Evolutionary conservation across 2,329 filamentous ascomycete species (phyloP), one percentile per base, ranked within the genome.

Genomic region (Leptographium radiaticola): DNA sequence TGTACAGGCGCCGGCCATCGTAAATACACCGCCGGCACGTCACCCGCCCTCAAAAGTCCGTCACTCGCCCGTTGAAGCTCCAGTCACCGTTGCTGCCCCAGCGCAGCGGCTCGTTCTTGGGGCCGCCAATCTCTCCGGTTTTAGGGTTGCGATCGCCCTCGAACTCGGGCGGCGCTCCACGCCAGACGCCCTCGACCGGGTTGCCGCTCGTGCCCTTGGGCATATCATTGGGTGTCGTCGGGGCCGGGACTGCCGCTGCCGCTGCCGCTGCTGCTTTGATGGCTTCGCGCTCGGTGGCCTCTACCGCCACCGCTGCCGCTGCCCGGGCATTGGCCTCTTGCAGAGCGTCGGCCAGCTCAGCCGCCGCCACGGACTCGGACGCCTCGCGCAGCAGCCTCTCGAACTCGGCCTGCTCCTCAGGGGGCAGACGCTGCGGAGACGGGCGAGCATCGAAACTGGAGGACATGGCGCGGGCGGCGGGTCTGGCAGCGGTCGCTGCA

Each of bases 11-110:
- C 25, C 25, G 5, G 5, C 25, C 25, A 25, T 25, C 3, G 25
- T 25, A 25, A 25, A 25, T 25, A 25, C 25, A 25, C 25, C 2
- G 25, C 3, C 25, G 25, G 25, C 25, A 2, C 2, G 25, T 25
- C 25, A 5, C 25, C 25, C 25, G 25, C 40, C 6, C 20, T n/a
- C 46, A 62, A 54, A 98, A 98, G 70, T 98, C 93, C 30, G 91
- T 97, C 53, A 94, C 90, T 59, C 91, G 75, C 48, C 93, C 93
- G 68, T 96, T 96, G 68, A 87, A 98, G 67, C 89, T 96, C 86
- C 90, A 98, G 62, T 84, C 81, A 1, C 87, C 84, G 0, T 63
- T 66, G 18, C 76, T 73, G 0, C 89, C 89, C 91, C 91, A 96
- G 62, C 90, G 74, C 65, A 97, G 65, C 51, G 93, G 93, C 70